Evolutionary conservation across 2,329 filamentous ascomycete species (phyloP), one percentile per base, ranked within the genome.

Genomic region (Chaetomiaceae sp.): DNA sequence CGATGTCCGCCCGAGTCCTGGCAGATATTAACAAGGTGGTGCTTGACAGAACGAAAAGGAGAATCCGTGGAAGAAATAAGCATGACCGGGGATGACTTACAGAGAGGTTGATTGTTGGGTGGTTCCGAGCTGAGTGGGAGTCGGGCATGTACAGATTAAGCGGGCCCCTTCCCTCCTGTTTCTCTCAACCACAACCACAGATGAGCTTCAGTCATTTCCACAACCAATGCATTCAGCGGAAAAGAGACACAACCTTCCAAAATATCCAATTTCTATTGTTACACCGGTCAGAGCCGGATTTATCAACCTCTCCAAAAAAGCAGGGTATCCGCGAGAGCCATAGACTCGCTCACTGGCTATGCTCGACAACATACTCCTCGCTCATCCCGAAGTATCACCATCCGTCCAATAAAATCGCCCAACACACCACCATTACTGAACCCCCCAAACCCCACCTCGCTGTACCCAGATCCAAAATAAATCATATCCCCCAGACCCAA

Each of bases 181-280:
- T n/a, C n/a, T n/a, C n/a, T n/a, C n/a, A n/a, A n/a, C n/a, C n/a
- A n/a, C 23, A 25, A 25, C 23, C 23, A 25, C 23, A 5, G 30
- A 33, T 27, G 25, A 12, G 25, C 25, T 27, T 27, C 6, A 27
- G 6, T 27, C 25, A 27, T 12, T 12, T 27, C 30, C 30, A 8
- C 25, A 38, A 10, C 13, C 4, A 38, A n/a, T n/a, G n/a, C n/a
- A n/a, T n/a, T n/a, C n/a, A n/a, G n/a, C 14, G 27, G 19, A 19
- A 10, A 20, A 25, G 16, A 14, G 30, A 39, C 10, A 13, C 8
- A 13, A 27, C 5, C 8, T 16, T 19, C n/a, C 1, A n/a, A 12
- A n/a, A 23, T 33, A 38, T 43, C 38, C 27, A 46, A 16, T 23
- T 31, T 50, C 39, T 51, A 44, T 51, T 51, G 44, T 43, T 47